These are phyloP conservation scores for Metschnikowia anglica DNA, from an alignment of 805 yeast species.

Conservation along the genomic window DNA sequence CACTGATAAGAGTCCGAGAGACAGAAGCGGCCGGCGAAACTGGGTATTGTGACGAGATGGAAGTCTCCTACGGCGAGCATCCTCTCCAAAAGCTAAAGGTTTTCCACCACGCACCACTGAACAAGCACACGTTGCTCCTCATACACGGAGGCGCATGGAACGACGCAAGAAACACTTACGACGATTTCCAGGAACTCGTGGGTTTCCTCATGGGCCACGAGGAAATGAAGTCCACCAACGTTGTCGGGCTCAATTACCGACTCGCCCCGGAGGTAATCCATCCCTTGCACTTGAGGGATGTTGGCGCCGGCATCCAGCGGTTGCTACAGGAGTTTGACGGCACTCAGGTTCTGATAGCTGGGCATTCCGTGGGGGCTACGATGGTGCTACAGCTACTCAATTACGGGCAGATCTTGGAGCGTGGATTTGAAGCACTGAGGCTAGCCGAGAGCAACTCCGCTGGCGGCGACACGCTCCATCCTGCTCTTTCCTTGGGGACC, in stretches of 20 bases:
- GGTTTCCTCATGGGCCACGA: constrained; percentile 5
- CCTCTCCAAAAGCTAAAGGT: constrained; percentile 33
- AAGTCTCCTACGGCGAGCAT: constrained; percentile 31
- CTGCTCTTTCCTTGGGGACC: constrained; percentile 2
- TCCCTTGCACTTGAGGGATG: constrained; percentile 63
- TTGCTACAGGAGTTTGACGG: constrained; percentile 25
- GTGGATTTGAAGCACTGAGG: constrained; percentile 17
- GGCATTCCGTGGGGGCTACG: constrained; percentile 85
- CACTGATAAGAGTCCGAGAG: too few species aligned
- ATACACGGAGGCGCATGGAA: constrained; percentile 93
- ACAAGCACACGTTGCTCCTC: constrained; percentile 44
- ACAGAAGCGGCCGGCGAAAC: too few species aligned
- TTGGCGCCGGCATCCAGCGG: constrained; percentile 41
- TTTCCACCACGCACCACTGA: constrained; percentile 20
- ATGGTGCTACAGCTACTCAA: constrained; percentile 54
- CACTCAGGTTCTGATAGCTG: constrained; percentile 39
- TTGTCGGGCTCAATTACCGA: constrained; percentile 55
- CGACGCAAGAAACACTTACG: constrained; percentile 59
- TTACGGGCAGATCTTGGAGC: constrained; percentile 20
- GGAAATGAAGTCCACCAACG: constrained; percentile 12
- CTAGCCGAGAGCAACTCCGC: too few species aligned
- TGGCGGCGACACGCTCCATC: neutral
- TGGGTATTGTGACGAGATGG: constrained; percentile 2
- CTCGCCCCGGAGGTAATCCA: constrained; percentile 61
- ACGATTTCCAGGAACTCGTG: constrained; percentile 48